phyloP scores from a whole-genome alignment of 768 basidiomycete species.

The Lactarius tabidus region DNA sequence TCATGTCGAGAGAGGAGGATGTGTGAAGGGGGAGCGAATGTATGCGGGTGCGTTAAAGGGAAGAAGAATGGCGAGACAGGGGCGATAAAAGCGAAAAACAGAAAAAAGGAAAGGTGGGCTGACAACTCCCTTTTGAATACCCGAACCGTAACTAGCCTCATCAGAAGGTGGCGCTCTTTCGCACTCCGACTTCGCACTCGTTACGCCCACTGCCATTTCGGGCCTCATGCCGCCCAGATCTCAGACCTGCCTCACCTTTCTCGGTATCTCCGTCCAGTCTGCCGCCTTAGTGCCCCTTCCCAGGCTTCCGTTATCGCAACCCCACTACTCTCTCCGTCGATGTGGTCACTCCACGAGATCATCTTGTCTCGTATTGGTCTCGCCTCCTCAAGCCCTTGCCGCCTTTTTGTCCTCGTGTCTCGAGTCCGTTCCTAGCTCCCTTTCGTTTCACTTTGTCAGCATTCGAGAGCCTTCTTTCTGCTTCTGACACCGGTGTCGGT shows the following conservation, averaged over 20 bases:
- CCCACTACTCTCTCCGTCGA: constrained; percentile 6
- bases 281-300: constrained; percentile 7
- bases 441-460: background rate
- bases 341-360: background rate
- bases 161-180: constrained; percentile 25
- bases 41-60: constrained; percentile 28
- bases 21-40: constrained; percentile 24
- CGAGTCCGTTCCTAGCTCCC: background rate
- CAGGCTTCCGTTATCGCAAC: constrained; percentile 19
- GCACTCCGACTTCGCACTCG: constrained; percentile 15
- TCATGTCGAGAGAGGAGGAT: constrained; percentile 33
- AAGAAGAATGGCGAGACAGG: constrained; percentile 11
- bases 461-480: constrained; percentile 1
- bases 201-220: constrained; percentile 13
- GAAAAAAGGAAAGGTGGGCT: constrained; percentile 10
- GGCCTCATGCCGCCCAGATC: constrained; percentile 17
- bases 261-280: constrained; percentile 19
- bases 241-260: background rate
- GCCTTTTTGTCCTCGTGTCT: constrained; percentile 10
- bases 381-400: background rate
- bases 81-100: constrained; percentile 12
- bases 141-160: constrained; percentile 4
- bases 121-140: constrained; percentile 11
- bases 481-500: background rate
- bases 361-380: constrained; percentile 4